Base-by-base conservation (phyloP, 2,329 filamentous ascomycete species). In the Aspergillus cejpii region DNA sequence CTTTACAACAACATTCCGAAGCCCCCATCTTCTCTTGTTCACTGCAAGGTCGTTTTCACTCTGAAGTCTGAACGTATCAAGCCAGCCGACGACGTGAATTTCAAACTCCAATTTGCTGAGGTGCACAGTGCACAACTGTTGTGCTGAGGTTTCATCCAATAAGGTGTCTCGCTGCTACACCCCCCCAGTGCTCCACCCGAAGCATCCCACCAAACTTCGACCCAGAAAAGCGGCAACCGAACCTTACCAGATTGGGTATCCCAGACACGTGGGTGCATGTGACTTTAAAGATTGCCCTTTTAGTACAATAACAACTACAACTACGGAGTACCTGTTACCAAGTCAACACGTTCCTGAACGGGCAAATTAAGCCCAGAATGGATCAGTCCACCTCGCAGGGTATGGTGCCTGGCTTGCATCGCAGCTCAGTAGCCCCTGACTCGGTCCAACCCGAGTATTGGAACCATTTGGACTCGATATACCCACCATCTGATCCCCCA, bases 381-480 rank as follows among this genome's bases (percentile, higher is more conserved):
- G 66, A 68, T 51, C 63, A 61, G 52, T 57, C 57, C 14, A 52
- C 62, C 31, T 49, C 59, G 23, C 57, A 61, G 37, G 60, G 57
- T 42, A 48, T 58, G 24, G 53, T 63, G 50, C 57, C 59, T 38
- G 58, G 61, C 33, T 42, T 63, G 47, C 55, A 57, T 21, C 55
- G 57, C 50, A 52, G 53, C 21, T 43, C 60, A 41, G 58, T 61
- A 47, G 51, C 56, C 27, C 51, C 60, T 19, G 51, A 48, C 24
- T 51, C 56, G 17, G 51, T 67, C 12, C 52, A 58, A 14, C 41
- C 59, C 7, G 66, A 67, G n/a, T 69, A 64, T 49, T 70, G 67
- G 67, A 57, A 55, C 44, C 56, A 48, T 11, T 55, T 69, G 39
- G 65, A 65, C 37, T 40, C 60, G 5, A 43, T 68, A 28, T 69